Evolutionary conservation across 192 early-diverging fungal species (phyloP), one percentile per base, ranked within the genome.

Genomic region (Thoreauomyces humboldtii): DNA sequence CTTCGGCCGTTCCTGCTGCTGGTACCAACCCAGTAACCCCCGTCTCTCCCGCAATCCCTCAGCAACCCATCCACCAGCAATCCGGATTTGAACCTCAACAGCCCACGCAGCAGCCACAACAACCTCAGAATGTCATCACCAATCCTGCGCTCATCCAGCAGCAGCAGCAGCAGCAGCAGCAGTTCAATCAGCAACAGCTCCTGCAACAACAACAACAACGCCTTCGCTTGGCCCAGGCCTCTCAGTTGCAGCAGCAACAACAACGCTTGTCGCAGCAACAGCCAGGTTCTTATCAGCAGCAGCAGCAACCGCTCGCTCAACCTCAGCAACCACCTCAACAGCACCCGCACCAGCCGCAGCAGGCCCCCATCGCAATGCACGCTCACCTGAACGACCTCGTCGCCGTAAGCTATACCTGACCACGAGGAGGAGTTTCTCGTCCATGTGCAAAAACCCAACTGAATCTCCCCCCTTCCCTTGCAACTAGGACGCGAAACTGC

Each of bases 401-500:
- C 27, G 22, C 35, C 34, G 55, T 57, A 35, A 37, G 19, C 7
- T n/a, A n/a, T 37, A 41, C 38, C 38, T 9, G 38, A 41, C 17
- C 38, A 41, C 17, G 38, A 12, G 38, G 9, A 41, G 38, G 17
- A 9, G 9, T 37, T 37, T 27, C 21, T 32, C 55, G 17, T 19
- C 38, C 14, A 37, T 17, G 19, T 11, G 9, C 9, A 6, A 24
- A 9, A 24, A 50, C 22, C 47, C 15, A 7, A 12, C 15, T 9
- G 7, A 7, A 27, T 25, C 50, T 52, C 50, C 25, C 25, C 50
- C 32, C 5, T 36, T 2, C 38, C 17, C 3, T 36, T 9, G 15
- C 27, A n/a, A 7, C 1, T 45, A 80, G 74, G 50, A 46, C 21
- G 72, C 71, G 4, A 78, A 84, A 57, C 57, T 68, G 24, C 59